Evolutionary conservation across 306 rosid genomes (phyloP), one percentile per base, ranked within the genome.

Genomic region (Benincasa hispida): DNA sequence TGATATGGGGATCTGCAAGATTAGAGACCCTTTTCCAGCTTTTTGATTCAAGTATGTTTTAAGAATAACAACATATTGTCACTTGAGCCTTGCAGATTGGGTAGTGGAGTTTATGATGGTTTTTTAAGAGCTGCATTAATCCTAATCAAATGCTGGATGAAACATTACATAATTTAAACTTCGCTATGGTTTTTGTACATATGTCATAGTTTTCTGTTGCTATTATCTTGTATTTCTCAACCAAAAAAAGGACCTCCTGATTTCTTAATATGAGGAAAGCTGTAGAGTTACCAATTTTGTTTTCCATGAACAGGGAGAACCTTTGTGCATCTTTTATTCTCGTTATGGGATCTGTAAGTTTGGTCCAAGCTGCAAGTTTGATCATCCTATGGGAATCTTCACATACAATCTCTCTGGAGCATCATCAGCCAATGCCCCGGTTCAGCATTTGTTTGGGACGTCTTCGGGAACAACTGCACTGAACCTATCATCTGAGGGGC

Each of bases 301-400:
- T 79, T 62, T 76, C 80, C 77, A 82, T 79, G 37, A 80, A 63
- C 92, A 91, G 98, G 98, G 91, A 80, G 93, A 94, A 76, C 97
- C 97, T 76, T 72, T 91, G 80, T 94, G 98, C 88, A 92, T 90
- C 82, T 90, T 91, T 84, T 94, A 94, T 80, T 91, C 96, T 27
- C 98, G 97, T 69, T 94, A 94, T 80, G 98, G 97, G 68, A 94
- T 91, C 81, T 94, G 98, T 87, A 94, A 94, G 88, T 94, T 94
- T 51, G 98, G 98, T 35, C 98, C 98, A 32, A 91, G 97, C 82
- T 94, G 98, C 91, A 94, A 94, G 91, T 94, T 94, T 83, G 95
- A 91, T 79, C 98, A 94, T 65, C 98, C 98, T 55, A 92, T 91
- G 96, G 94, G 90, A 83, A 87, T 91, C 85, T 90, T 91, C 81